Conservation (phyloP, 805 yeast genomes). For the Metschnikowia rubicola region DNA sequence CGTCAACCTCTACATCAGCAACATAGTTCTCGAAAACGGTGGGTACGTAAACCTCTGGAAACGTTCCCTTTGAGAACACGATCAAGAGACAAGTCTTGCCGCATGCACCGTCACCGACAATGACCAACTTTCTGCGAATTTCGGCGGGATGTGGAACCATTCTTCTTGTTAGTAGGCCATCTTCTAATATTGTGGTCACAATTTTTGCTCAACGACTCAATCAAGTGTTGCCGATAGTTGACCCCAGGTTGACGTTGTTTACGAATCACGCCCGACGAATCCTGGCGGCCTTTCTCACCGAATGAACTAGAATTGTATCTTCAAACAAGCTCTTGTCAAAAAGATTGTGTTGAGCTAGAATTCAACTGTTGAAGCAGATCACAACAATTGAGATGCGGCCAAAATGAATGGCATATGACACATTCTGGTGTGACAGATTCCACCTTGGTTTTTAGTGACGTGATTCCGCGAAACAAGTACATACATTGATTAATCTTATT, state of each 20-base stretch:
- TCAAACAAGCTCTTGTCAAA: no score
- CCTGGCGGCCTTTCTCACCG: no score
- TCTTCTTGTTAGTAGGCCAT: constrained; percentile 13
- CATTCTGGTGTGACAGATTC: no score
- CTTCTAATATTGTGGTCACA: no score
- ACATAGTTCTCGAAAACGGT: constrained; percentile 95
- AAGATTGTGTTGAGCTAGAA: no score
- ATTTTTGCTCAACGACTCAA: background rate
- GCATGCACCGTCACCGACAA: constrained; percentile 33
- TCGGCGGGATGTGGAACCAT: constrained; percentile 26
- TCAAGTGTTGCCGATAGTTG: background rate
- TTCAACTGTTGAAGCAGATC: no score
- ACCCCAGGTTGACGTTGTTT: background rate
- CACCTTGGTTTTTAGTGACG: no score
- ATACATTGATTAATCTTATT: constrained; percentile 1
- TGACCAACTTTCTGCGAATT: constrained; percentile 31
- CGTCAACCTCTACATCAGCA: constrained; percentile 77
- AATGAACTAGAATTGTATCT: no score
- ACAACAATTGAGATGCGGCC: no score
- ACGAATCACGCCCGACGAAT: no score
- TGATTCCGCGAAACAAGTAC: background rate
- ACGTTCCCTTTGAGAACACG: constrained; percentile 30
- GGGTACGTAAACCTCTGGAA: constrained; percentile 31
- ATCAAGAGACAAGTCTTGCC: constrained; percentile 32
- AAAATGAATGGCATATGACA: no score